Conservation (phyloP, 176 grass and related monocot genomes). For the Oryza longistaminata region DNA sequence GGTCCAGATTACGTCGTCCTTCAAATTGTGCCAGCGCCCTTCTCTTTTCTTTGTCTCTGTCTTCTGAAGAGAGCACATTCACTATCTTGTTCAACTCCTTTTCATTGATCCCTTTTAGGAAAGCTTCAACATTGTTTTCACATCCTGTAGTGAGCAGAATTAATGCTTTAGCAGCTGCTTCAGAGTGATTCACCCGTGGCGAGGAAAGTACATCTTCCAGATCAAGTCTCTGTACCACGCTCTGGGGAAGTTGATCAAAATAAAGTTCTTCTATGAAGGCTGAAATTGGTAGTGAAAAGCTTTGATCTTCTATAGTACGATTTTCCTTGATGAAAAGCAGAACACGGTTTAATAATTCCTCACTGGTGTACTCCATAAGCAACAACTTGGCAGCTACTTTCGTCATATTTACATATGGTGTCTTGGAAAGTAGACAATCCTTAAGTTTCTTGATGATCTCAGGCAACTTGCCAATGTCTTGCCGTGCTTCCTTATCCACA, state of each 20-base stretch:
- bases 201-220: conserved; percentile 15
- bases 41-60: not conserved
- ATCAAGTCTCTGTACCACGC: not conserved
- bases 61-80: not conserved
- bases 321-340: not conserved
- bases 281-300: conserved; percentile 2
- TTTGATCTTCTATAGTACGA: not conserved
- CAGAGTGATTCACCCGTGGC: not conserved
- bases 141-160: conserved; percentile 27
- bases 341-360: not conserved
- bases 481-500: not conserved
- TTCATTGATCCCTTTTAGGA: not conserved
- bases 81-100: not conserved
- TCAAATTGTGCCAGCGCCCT: not conserved
- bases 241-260: not conserved
- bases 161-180: conserved; percentile 29
- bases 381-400: conserved; percentile 27
- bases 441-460: conserved; percentile 32
- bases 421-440: conserved; percentile 13
- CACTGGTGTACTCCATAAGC: conserved; percentile 10
- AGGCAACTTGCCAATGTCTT: conserved; percentile 2
- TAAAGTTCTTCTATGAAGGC: conserved; percentile 34
- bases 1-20: not conserved
- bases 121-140: not conserved
- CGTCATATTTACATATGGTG: not conserved